Evolutionary conservation across 2,329 filamentous ascomycete genomes (phyloP).

Genomic region (Verticillium dahliae): DNA sequence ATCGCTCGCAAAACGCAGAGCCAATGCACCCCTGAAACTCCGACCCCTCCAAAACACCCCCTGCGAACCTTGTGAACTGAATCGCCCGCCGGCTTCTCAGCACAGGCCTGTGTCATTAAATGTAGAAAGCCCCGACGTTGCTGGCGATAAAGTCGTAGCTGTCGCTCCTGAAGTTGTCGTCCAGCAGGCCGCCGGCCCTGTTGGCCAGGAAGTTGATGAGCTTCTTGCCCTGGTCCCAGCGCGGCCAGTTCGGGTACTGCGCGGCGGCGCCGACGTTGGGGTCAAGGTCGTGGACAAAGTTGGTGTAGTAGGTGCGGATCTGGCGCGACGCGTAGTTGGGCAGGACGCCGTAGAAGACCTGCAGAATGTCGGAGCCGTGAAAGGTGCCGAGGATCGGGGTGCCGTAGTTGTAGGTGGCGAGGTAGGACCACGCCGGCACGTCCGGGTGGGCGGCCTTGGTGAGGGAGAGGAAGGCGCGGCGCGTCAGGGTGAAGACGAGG

Average conservation of each 20-base stretch:
- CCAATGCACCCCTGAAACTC: too few species aligned
- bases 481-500: conserved; percentile 64
- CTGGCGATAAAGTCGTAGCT: conserved; percentile 14
- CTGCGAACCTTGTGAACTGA: neutral
- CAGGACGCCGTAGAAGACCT: conserved; percentile 60
- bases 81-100: neutral
- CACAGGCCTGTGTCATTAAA: neutral
- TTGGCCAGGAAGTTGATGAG: conserved; percentile 40
- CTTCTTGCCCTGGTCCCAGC: conserved; percentile 35
- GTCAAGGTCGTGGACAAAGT: conserved; percentile 64
- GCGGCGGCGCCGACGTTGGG: conserved; percentile 52
- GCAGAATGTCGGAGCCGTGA: conserved; percentile 63
- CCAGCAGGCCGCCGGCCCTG: conserved; percentile 22
- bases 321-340: conserved; percentile 55
- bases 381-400: conserved; percentile 70
- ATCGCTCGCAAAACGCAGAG: too few species aligned
- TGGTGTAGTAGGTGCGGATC: conserved; percentile 64
- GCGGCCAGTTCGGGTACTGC: conserved; percentile 29
- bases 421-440: conserved; percentile 68
- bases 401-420: conserved; percentile 65
- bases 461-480: conserved; percentile 54
- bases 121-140: conserved; percentile 11
- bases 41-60: too few species aligned
- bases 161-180: conserved; percentile 27
- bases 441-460: conserved; percentile 40